Conservation (phyloP, 2,329 filamentous ascomycete species). For the Daldinia sp. region DNA sequence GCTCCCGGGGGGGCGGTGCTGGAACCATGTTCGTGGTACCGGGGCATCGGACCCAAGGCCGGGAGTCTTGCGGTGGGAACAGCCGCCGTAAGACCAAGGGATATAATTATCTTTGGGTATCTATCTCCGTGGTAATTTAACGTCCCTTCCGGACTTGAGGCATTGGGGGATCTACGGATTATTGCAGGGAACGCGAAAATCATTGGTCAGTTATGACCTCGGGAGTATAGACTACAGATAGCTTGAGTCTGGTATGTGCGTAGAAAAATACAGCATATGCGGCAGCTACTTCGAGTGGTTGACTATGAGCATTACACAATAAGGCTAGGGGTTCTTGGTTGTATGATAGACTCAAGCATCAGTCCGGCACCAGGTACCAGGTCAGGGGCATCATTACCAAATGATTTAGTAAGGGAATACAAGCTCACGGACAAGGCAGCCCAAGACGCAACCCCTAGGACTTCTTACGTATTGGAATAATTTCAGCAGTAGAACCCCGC, state of each 20-base stretch:
- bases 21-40: neutral
- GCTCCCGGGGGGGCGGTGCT: neutral
- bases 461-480: neutral
- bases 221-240: no score
- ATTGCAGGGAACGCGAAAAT: neutral
- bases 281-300: no score
- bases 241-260: no score
- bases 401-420: neutral
- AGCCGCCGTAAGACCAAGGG: neutral
- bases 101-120: neutral
- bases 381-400: neutral
- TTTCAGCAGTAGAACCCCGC: neutral
- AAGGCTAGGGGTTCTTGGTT: neutral
- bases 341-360: neutral
- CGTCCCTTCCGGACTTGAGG: neutral
- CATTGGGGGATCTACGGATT: neutral
- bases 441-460: neutral
- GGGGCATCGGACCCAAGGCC: slow-evolving; percentile 10
- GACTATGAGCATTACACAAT: neutral
- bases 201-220: neutral
- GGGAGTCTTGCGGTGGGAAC: neutral
- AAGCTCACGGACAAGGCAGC: neutral
- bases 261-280: no score
- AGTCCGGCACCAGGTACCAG: neutral
- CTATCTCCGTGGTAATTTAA: neutral